Evolutionary conservation across 805 yeast species (phyloP), one percentile per base, ranked within the genome.

Genomic region (Candida boidinii): DNA sequence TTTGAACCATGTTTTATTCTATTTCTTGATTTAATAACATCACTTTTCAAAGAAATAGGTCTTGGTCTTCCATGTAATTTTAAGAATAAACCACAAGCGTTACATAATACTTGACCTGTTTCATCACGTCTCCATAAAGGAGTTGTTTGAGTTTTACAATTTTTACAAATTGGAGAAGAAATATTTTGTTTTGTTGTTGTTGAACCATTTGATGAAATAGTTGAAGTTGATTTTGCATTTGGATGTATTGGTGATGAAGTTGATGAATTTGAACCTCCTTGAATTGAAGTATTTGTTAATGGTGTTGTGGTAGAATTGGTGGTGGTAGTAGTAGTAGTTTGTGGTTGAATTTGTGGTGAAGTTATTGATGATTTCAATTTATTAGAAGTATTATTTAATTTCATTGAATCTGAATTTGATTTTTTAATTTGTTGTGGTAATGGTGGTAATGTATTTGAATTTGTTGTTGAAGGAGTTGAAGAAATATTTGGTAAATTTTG

Each of bases 111-210:
- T 46, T 79, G 80, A 12, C 94, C 94, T 9, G 83, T 74, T 49
- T 87, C 96, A 58, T 88, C 96, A 42, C 96, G 68, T 57, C 96
- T 71, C 96, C 96, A 88, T 19, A 88, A 63, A 1, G 97, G 96
- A 2, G 97, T 88, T 2, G 92, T 88, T 37, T 86, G 82, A 2
- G 97, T 88, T 48, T 79, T 73, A 61, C 97, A 88, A 56, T 88
- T 88, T 45, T 81, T 84, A 55, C 97, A 88, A 16, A 79, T 69
- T 4, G 94, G 85, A 22, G 74, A 63, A 11, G 78, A 56, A 39
- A 75, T 71, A 46, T 72, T 76, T 13, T 77, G 66, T 43, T 75
- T 76, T 13, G 79, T 65, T n/a, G 82, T 74, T 17, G 80, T 70
- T 24, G 79, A 64, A 19, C 82, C 82, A 45, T 73, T 75, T 21